Conservation (phyloP, 495 filamentous ascomycete genomes). For the Mycothermus thermophilus region DNA sequence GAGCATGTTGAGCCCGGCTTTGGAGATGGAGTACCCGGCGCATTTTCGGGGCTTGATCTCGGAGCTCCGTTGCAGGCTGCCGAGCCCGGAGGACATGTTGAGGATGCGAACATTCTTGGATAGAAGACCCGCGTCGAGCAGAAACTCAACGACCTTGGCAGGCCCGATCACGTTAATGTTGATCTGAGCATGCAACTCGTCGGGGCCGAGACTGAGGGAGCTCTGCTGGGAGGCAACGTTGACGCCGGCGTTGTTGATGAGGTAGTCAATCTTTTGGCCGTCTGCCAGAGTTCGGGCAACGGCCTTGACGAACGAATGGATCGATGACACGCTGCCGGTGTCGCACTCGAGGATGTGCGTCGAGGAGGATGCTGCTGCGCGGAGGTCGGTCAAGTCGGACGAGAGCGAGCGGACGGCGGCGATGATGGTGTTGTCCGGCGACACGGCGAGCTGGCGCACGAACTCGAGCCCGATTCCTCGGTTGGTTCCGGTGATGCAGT, state of each 20-base stretch:
- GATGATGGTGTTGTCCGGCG: conserved; percentile 35
- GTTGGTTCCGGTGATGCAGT: conserved; percentile 42
- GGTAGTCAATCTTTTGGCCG: conserved; percentile 26
- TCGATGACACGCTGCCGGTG: conserved; percentile 19
- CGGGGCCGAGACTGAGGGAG: conserved; percentile 21
- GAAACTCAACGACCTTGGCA: conserved; percentile 21
- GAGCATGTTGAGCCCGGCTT: conserved; percentile 32
- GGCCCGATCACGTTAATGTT: conserved; percentile 30
- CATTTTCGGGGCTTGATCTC: conserved; percentile 9
- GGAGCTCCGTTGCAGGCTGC: conserved; percentile 8
- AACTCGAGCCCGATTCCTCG: conserved; percentile 43
- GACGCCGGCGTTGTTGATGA: conserved; percentile 33
- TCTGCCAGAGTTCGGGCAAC: conserved; percentile 11
- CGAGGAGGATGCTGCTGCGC: conserved; percentile 13
- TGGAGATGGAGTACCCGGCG: conserved; percentile 27
- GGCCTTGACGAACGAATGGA: conserved; percentile 20
- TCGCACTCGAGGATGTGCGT: conserved; percentile 35
- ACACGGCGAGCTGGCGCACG: conserved; percentile 34
- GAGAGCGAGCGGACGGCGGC: conserved; percentile 30
- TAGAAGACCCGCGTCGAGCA: conserved; percentile 16
- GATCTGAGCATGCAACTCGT: conserved; percentile 18
- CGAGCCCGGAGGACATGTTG: conserved; percentile 29
- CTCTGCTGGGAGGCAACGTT: conserved; percentile 22
- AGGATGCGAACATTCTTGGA: conserved; percentile 17
- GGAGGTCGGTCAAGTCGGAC: conserved; percentile 20